Conservation (phyloP, 1,139 yeast genomes). For the Nakaseomyces sp. region DNA sequence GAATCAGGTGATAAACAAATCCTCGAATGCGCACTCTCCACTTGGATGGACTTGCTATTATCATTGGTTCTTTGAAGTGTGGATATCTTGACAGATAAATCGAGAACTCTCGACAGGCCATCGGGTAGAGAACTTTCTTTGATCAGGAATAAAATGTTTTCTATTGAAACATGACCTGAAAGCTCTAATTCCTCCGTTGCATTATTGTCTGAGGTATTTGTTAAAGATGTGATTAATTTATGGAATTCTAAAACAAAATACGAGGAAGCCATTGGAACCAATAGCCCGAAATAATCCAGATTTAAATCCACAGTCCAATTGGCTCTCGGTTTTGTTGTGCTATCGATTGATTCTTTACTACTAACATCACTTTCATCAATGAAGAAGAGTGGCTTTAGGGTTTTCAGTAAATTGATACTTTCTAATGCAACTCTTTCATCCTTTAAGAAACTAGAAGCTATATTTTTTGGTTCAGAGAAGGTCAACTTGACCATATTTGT, state of each 20-base stretch:
- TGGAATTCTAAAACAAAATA: constrained; percentile 27
- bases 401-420: constrained; percentile 15
- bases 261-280: constrained; percentile 24
- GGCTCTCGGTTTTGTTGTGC: constrained; percentile 2
- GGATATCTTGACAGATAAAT: constrained; percentile 29
- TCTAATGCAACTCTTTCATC: constrained; percentile 22
- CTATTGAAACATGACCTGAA: constrained; percentile 22
- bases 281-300: constrained; percentile 24
- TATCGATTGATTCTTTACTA: not conserved
- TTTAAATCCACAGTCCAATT: constrained; percentile 18
- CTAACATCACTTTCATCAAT: not conserved
- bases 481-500: constrained; percentile 24
- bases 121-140: constrained; percentile 26
- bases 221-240: constrained; percentile 14
- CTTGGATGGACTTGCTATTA: constrained; percentile 40
- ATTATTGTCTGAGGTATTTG: constrained; percentile 13
- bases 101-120: constrained; percentile 35
- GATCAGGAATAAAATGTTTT: constrained; percentile 24
- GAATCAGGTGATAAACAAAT: constrained; percentile 48
- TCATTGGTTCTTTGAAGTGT: constrained; percentile 27
- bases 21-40: constrained; percentile 51
- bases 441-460: constrained; percentile 19
- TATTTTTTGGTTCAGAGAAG: constrained; percentile 24
- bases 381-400: constrained; percentile 10
- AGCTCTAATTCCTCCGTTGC: constrained; percentile 9